Evolutionary conservation across 2,329 filamentous ascomycete genomes (phyloP).

Genomic region (Monilinia laxa): DNA sequence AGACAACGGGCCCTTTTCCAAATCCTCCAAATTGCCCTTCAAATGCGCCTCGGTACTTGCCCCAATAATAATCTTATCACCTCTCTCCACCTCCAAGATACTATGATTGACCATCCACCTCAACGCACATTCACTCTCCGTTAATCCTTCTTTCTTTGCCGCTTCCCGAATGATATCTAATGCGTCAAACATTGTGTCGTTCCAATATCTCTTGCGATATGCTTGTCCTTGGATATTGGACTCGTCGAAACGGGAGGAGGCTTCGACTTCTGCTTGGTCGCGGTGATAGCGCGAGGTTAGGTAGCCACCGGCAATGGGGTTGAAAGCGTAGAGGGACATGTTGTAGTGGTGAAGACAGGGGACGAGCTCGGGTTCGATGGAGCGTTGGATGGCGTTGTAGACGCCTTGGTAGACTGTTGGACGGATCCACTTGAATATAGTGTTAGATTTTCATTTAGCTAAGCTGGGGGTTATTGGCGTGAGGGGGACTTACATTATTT

Average conservation of each 20-base stretch:
- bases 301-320: constrained; percentile 53
- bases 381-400: constrained; percentile 40
- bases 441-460: not conserved
- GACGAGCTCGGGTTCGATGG: constrained; percentile 62
- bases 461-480: too few species aligned
- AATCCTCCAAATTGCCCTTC: constrained; percentile 53
- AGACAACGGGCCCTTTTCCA: constrained; percentile 71
- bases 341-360: constrained; percentile 58
- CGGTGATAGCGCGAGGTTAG: constrained; percentile 51
- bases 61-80: constrained; percentile 60
- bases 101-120: constrained; percentile 74
- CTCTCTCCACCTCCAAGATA: constrained; percentile 50
- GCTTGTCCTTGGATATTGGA: constrained; percentile 48
- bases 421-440: constrained; percentile 33
- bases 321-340: constrained; percentile 61
- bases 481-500: constrained; percentile 30
- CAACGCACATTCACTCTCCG: constrained; percentile 71
- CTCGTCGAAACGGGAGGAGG: constrained; percentile 40
- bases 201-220: constrained; percentile 60
- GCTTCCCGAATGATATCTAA: constrained; percentile 67
- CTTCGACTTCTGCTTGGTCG: constrained; percentile 23
- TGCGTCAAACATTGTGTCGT: constrained; percentile 62
- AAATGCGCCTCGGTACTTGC: constrained; percentile 58
- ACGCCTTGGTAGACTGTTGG: constrained; percentile 42
- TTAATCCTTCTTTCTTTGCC: constrained; percentile 64